Evolutionary conservation across 768 basidiomycete genomes (phyloP).

Genomic region (Boletus rubescentipes): DNA sequence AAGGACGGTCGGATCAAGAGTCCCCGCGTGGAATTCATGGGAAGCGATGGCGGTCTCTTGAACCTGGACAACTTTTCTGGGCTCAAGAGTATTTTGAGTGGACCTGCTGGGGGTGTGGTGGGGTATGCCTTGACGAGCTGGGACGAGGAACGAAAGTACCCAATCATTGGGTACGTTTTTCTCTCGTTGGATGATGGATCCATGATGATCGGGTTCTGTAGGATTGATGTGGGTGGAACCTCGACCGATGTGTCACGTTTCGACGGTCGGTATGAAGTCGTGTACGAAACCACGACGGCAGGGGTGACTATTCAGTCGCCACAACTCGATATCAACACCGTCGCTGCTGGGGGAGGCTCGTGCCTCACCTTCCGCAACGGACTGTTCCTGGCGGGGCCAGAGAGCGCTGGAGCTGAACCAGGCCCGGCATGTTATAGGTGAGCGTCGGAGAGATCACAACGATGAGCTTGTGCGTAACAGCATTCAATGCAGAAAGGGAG

Average conservation of each 20-base stretch:
- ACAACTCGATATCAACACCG: conserved; percentile 93
- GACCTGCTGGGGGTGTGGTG: conserved; percentile 94
- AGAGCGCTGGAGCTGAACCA: conserved; percentile 91
- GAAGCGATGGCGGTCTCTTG: conserved; percentile 84
- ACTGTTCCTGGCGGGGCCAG: conserved; percentile 86
- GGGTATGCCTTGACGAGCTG: conserved; percentile 90
- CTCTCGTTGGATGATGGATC: not conserved
- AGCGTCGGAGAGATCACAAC: conserved; percentile 15
- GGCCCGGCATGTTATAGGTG: conserved; percentile 91
- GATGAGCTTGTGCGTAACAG: not conserved
- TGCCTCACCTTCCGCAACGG: conserved; percentile 88
- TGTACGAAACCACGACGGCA: conserved; percentile 95
- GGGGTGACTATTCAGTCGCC: conserved; percentile 91
- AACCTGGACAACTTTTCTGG: conserved; percentile 86
- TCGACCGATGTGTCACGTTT: conserved; percentile 95
- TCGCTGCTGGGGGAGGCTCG: conserved; percentile 93
- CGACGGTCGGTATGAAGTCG: conserved; percentile 86
- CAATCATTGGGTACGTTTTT: conserved; percentile 76
- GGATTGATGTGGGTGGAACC: conserved; percentile 92
- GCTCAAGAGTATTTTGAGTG: conserved; percentile 88
- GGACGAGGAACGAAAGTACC: conserved; percentile 66
- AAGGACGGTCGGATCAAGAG: conserved; percentile 56
- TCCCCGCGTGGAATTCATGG: conserved; percentile 92
- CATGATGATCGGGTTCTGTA: conserved; percentile 27
- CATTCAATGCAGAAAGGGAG: conserved; percentile 65